A percentile compares a stretch with the other conserved stretches of the same genome.
These are phyloP conservation scores for Phytophthora sp. DNA, from an alignment of 352 stramenopile genomes.

Conservation along the genomic window DNA sequence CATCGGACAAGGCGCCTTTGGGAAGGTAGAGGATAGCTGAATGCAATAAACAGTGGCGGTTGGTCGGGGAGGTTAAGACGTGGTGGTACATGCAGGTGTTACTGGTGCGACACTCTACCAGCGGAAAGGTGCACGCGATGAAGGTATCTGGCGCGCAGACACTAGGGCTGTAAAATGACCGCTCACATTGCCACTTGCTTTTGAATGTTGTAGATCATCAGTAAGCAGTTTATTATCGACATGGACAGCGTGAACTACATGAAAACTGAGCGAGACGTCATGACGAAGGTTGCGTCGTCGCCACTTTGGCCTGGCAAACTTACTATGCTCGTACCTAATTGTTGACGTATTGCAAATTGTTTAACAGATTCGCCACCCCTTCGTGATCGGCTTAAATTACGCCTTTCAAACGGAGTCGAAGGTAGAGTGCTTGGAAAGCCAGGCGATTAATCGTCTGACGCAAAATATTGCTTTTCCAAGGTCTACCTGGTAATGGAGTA, in stretches of 20 bases:
- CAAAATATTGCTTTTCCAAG: conserved; percentile 24
- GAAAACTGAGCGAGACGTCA: conserved; percentile 83
- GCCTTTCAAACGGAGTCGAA: conserved; percentile 89
- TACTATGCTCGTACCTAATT: no score
- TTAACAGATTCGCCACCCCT: conserved; percentile 76
- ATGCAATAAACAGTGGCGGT: background rate
- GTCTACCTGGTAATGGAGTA: conserved; percentile 85
- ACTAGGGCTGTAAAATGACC: no score
- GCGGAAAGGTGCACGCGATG: conserved; percentile 76
- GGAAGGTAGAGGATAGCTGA: conserved; percentile 40
- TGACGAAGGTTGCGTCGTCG: conserved; percentile 72
- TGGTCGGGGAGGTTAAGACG: background rate
- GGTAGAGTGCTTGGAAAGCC: conserved; percentile 35
- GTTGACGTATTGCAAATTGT: no score
- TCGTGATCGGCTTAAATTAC: conserved; percentile 80
- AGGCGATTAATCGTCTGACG: no score
- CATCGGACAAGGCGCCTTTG: conserved; percentile 91
- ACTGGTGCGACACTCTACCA: conserved; percentile 69
- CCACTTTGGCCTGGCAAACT: no score
- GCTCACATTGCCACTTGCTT: background rate
- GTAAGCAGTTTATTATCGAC: conserved; percentile 83
- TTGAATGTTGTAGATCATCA: conserved; percentile 70
- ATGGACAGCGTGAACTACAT: conserved; percentile 83
- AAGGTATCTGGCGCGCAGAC: conserved; percentile 52
- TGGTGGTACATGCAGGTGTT: conserved; percentile 55